Evolutionary conservation across 2,329 filamentous ascomycete genomes (phyloP), one percentile per base, ranked within the genome.

Genomic region (Venturia aucupariae): DNA sequence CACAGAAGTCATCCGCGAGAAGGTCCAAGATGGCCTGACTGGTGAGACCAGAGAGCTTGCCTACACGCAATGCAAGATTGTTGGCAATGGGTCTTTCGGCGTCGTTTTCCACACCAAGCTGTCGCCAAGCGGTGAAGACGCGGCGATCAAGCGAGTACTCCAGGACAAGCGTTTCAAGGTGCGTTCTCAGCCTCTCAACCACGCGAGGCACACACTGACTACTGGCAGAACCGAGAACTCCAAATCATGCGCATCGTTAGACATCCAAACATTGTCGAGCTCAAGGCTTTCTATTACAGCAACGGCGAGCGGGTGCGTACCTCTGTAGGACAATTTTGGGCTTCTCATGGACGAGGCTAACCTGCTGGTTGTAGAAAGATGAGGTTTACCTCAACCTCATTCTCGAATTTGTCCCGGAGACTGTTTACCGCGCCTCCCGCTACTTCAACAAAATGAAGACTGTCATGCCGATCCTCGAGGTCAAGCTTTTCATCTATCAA

Each of bases 361-460:
- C 57, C 59, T 51, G 60, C 67, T 67, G 68, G 69, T 71, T 76
- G 68, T 72, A 77, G 75, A 76, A 97, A 82, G 94, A 99, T 77
- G 94, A 99, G 80, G 94, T 99, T 44, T 99, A 97, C 77, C 87
- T 99, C 70, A 99, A 99, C 75, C 84, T 99, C 67, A 93, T 99
- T 62, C 91, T 97, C 76, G 94, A 99, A 76, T 99, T 92, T 72
- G 94, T 99, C 61, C 94, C 94, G 61, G 94, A 99, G 81, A 99
- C 94, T 15, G 94, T 99, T 62, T 99, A 99, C 78, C 88, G 94
- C 73, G 94, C 94, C 54, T 97, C 94, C 68, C 88, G 94, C 72
- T 97, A 97, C 81, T 99, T 99, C 84, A 97, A 95, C 84, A 99
- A 99, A 82, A 89, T 97, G 88, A 99, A 97, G 86, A 96, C 92